Base-by-base conservation (phyloP, 129 eudicot genomes). In the Helichrysum umbraculigerum region DNA sequence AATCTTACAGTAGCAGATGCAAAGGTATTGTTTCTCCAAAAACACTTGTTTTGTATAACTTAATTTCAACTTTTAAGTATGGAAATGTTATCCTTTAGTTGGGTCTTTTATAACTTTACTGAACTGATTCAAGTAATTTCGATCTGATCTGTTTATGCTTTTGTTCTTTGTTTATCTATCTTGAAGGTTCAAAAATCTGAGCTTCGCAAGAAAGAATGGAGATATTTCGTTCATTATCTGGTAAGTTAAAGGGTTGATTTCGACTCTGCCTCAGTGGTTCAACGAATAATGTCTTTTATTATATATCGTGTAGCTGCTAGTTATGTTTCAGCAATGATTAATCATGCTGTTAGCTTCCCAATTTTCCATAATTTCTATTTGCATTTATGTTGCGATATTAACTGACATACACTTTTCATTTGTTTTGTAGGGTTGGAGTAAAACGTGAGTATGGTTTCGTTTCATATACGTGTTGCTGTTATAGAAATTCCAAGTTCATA, bases 371-470 rank as follows among this genome's bases (percentile, higher is more conserved):
- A 68, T 68, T 51, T 66, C 61, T 30, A 22, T 71, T 33, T 71
- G 22, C 28, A 34, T 79, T 41, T 47, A 74, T 63, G 11, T 29
- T 76, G 69, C 76, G 33, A 65, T 74, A 34, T 34, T 47, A 67
- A 57, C 20, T 30, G 52, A 25, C 50, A 7, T 60, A n/a, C 25
- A 32, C 67, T 15, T 73, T 54, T 29, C 56, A 54, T 83, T 19
- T 73, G 30, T 68, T 81, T 75, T 89, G 81, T 93, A 94, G 98
- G 98, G 98, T 67, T 94, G 98, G 98, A 94, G 87, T 75, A 94
- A 94, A 81, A 86, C 88, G 98, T 91, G 81, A 91, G 98, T 87
- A 66, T 72, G 71, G 78, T 30, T 33, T 44, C 28, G 14, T 59
- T 37, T 44, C 41, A 4, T 63, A 50, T 25, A 8, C 10, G 47